Percentiles rank a stretch among this genome's conserved stretches.
Evolutionary conservation across 2,329 filamentous ascomycete species (phyloP).

Genomic region (Ophiobolus disseminans): DNA sequence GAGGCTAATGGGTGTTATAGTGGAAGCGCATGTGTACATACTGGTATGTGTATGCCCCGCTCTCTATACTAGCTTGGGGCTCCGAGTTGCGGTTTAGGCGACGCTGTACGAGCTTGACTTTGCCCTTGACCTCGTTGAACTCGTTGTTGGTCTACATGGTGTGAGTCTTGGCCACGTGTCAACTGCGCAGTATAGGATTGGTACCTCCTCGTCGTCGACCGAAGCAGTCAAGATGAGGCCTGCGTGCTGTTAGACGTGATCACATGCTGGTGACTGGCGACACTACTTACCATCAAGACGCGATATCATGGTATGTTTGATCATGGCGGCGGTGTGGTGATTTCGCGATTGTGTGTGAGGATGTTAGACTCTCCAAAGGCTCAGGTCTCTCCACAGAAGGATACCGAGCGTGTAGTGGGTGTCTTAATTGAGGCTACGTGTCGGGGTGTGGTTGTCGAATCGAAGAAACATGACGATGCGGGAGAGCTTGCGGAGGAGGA

Average conservation of each 20-base stretch:
- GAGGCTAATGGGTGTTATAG: no score
- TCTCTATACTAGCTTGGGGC: conserved; percentile 90
- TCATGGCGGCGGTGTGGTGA: conserved; percentile 63
- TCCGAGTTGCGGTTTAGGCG: conserved; percentile 88
- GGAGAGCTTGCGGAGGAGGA: conserved; percentile 29
- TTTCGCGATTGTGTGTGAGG: background rate
- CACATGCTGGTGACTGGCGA: conserved; percentile 8
- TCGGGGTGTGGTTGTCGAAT: conserved; percentile 26
- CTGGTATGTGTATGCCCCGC: conserved; percentile 83
- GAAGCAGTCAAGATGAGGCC: conserved; percentile 95
- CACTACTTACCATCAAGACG: conserved; percentile 77
- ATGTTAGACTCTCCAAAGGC: background rate
- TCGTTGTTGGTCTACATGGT: conserved; percentile 68
- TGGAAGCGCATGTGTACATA: conserved; percentile 50
- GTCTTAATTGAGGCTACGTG: conserved; percentile 39
- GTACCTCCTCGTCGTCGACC: conserved; percentile 84
- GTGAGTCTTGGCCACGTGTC: conserved; percentile 17
- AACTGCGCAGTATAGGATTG: background rate
- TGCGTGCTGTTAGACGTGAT: conserved; percentile 49
- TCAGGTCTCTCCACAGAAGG: background rate
- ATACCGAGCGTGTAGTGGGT: background rate
- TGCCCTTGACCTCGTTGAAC: conserved; percentile 85
- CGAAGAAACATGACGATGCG: conserved; percentile 27
- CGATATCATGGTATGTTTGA: conserved; percentile 91
- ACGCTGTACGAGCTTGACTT: conserved; percentile 89